These are phyloP conservation scores for Verticillium albo-atrum DNA, from an alignment of 2,329 filamentous ascomycete species.

Conservation along the genomic window DNA sequence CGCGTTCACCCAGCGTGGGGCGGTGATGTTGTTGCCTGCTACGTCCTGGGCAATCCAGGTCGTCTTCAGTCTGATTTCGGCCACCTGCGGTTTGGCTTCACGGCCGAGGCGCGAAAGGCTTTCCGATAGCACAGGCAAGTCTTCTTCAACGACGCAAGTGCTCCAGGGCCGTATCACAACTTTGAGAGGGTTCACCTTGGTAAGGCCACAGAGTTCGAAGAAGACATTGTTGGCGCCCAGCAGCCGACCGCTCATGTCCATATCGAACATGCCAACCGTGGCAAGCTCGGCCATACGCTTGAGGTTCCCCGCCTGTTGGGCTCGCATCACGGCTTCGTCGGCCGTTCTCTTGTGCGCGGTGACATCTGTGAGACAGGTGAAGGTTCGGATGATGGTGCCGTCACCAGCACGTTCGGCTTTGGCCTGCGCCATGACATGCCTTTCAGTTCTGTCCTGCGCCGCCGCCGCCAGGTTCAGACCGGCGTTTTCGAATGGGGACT, in stretches of 20 bases:
- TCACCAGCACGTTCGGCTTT: slow-evolving; percentile 40
- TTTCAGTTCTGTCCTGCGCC: slow-evolving; percentile 22
- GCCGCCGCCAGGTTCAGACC: slow-evolving; percentile 16
- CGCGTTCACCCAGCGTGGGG: slow-evolving; percentile 43
- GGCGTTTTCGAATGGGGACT: slow-evolving; percentile 6
- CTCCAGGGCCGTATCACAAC: slow-evolving; percentile 39
- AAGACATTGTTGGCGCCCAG: slow-evolving; percentile 49
- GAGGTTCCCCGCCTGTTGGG: slow-evolving; percentile 47
- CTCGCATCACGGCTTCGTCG: slow-evolving; percentile 42
- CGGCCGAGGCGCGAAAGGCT: slow-evolving; percentile 33
- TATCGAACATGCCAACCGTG: slow-evolving; percentile 51
- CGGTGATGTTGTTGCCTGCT: slow-evolving; percentile 34
- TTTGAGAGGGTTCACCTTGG: slow-evolving; percentile 33
- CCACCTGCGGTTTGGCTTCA: slow-evolving; percentile 37
- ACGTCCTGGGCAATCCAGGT: slow-evolving; percentile 41
- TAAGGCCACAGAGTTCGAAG: slow-evolving; percentile 46
- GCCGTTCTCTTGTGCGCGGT: slow-evolving; percentile 44
- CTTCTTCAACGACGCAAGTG: slow-evolving; percentile 38
- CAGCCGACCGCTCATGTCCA: slow-evolving; percentile 44
- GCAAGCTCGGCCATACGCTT: slow-evolving; percentile 51
- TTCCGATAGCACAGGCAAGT: slow-evolving; percentile 32
- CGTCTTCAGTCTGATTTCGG: slow-evolving; percentile 44
- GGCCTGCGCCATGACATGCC: slow-evolving; percentile 42
- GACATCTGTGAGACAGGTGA: slow-evolving; percentile 48
- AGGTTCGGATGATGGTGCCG: slow-evolving; percentile 37